Percentiles rank a stretch among this genome's conserved stretches.
These are phyloP conservation scores for Baudoinia panamericana DNA, from an alignment of 495 filamentous ascomycete genomes.

Conservation along the genomic window DNA sequence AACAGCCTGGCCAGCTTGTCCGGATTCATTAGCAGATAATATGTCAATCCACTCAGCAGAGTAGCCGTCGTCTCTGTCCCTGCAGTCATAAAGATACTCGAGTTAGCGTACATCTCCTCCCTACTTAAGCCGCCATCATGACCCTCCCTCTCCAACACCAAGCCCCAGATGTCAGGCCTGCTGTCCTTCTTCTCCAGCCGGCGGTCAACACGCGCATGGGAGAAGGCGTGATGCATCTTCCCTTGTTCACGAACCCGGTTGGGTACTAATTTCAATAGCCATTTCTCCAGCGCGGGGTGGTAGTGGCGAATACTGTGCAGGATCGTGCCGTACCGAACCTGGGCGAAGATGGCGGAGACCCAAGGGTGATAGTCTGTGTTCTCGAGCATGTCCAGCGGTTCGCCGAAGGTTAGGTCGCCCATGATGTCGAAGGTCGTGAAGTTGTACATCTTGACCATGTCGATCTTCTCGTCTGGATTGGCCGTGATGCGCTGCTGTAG, in stretches of 20 bases:
- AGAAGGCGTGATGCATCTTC: conserved; percentile 20
- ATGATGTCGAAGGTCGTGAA: conserved; percentile 31
- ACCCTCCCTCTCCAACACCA: conserved; percentile 25
- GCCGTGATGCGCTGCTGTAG: conserved; percentile 20
- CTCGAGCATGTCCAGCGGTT: conserved; percentile 28
- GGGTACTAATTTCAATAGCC: conserved; percentile 21
- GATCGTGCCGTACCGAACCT: conserved; percentile 21
- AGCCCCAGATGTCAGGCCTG: conserved; percentile 26
- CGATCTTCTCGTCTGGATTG: conserved; percentile 17
- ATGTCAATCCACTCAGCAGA: conserved; percentile 21
- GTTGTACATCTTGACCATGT: conserved; percentile 27
- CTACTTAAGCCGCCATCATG: conserved; percentile 22
- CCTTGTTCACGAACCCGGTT: conserved; percentile 16
- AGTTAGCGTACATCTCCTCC: conserved; percentile 26
- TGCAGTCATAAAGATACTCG: conserved; percentile 28
- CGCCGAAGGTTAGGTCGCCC: conserved; percentile 29
- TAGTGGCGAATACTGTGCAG: conserved; percentile 23
- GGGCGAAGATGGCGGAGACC: conserved; percentile 25
- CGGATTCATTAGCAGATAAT: conserved; percentile 20
- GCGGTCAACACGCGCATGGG: conserved; percentile 22
- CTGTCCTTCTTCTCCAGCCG: conserved; percentile 23
- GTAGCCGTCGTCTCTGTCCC: conserved; percentile 28
- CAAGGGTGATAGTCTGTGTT: conserved; percentile 22
- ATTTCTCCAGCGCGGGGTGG: conserved; percentile 18
- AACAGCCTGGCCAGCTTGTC: conserved; percentile 9